phyloP scores from a whole-genome alignment of 768 basidiomycete species.

The Gelatoporia subvermispora region DNA sequence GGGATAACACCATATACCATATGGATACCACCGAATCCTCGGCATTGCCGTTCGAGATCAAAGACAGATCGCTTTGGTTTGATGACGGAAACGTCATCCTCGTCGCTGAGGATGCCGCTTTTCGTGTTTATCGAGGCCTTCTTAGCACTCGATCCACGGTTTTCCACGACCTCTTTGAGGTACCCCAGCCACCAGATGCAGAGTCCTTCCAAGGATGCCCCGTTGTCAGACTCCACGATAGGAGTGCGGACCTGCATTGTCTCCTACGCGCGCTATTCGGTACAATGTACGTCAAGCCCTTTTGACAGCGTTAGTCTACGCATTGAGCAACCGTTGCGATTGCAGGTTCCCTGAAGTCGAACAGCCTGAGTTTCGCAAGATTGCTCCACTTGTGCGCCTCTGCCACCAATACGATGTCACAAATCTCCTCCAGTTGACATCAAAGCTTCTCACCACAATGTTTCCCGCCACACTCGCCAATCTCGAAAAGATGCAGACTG shows the following conservation, averaged over 20 bases:
- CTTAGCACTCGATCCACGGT: slow-evolving; percentile 6
- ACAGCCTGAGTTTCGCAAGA: slow-evolving; percentile 3
- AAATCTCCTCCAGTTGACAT: too few species aligned
- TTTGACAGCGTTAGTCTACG: too few species aligned
- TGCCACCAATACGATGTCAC: slow-evolving; percentile 5
- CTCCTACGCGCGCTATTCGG: not conserved
- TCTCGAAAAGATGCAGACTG: too few species aligned
- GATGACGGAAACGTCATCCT: slow-evolving; percentile 16
- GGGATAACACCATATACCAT: too few species aligned
- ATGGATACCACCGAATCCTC: too few species aligned
- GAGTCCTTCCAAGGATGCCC: slow-evolving; percentile 14
- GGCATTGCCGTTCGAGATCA: too few species aligned
- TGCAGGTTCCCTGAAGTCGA: too few species aligned
- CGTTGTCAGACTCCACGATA: slow-evolving; percentile 9
- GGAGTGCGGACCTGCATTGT: not conserved
- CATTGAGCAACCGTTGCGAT: too few species aligned
- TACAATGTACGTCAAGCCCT: too few species aligned
- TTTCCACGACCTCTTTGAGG: slow-evolving; percentile 9
- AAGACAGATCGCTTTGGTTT: too few species aligned
- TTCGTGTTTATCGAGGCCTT: slow-evolving; percentile 9
- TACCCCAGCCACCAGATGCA: not conserved
- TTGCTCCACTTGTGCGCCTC: slow-evolving; percentile 6
- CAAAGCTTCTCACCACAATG: too few species aligned
- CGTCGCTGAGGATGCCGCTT: slow-evolving; percentile 1
- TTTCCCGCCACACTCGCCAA: too few species aligned